phyloP scores from a whole-genome alignment of 768 basidiomycete species.

The Tulasnella calospora region DNA sequence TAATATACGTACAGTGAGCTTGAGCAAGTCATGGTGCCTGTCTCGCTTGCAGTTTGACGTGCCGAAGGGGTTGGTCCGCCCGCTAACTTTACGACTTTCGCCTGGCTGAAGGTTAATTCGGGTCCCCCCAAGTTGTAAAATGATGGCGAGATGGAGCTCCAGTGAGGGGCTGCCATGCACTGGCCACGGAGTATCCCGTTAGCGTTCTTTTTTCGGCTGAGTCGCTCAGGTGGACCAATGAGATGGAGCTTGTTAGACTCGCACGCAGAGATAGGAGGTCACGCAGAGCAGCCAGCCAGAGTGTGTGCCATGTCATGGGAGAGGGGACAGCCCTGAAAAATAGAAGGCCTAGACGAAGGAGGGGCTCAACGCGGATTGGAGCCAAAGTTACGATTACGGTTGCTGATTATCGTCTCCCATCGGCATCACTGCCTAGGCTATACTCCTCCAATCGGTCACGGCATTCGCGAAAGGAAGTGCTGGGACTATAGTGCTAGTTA shows the following conservation, averaged over 20 bases:
- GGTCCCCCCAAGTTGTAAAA: background rate
- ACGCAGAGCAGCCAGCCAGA: background rate
- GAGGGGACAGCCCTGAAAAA: slow-evolving; percentile 9
- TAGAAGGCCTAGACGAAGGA: background rate
- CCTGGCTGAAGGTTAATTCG: background rate
- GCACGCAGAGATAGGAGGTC: slow-evolving; percentile 6
- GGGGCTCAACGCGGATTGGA: background rate
- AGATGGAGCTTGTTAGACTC: background rate
- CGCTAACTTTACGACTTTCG: background rate
- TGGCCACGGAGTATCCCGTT: background rate
- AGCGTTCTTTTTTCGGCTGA: background rate
- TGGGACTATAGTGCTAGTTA: background rate
- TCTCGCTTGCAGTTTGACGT: background rate
- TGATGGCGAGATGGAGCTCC: background rate
- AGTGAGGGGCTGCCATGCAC: background rate
- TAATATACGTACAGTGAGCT: too few species aligned
- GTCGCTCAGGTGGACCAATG: background rate
- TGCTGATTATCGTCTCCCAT: background rate
- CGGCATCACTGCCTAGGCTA: background rate
- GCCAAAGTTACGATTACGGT: background rate
- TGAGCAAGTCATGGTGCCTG: background rate
- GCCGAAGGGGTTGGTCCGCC: background rate
- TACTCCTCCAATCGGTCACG: background rate
- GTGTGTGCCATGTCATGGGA: background rate
- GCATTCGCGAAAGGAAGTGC: background rate